phyloP scores from a whole-genome alignment of 139 green algal genomes.

The Coelastrella sp. region DNA sequence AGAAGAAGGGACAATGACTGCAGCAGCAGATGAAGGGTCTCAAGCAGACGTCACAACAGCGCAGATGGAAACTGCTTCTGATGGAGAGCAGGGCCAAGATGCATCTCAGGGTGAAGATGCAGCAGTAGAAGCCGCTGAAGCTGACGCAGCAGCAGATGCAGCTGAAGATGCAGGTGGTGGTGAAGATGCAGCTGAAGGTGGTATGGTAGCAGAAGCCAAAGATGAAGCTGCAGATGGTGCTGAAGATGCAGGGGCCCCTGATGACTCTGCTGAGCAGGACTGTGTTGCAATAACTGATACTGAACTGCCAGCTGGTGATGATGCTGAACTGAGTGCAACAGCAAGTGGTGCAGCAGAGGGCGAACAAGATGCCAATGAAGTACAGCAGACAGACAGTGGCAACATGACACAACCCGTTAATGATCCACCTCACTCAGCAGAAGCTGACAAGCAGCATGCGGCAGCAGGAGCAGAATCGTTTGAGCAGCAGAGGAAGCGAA shows the following conservation, averaged over 20 bases:
- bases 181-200: slow-evolving; percentile 2
- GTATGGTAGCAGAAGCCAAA: neutral
- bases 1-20: neutral
- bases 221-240: neutral
- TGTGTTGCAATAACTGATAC: too few species aligned
- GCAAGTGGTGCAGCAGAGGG: neutral
- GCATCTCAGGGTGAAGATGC: neutral
- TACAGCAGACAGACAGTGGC: neutral
- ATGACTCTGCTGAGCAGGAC: neutral
- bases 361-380: neutral
- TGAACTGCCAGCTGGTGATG: neutral
- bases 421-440: neutral
- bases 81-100: too few species aligned
- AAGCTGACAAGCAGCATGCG: neutral
- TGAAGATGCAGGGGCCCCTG: neutral
- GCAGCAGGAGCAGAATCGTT: neutral
- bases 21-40: neutral
- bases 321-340: neutral
- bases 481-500: neutral
- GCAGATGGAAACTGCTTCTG: too few species aligned
- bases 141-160: neutral
- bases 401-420: neutral
- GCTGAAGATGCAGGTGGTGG: neutral
- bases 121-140: neutral
- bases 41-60: too few species aligned